Conservation (phyloP, 148 eudicot species). For the Amaranthus cruentus region DNA sequence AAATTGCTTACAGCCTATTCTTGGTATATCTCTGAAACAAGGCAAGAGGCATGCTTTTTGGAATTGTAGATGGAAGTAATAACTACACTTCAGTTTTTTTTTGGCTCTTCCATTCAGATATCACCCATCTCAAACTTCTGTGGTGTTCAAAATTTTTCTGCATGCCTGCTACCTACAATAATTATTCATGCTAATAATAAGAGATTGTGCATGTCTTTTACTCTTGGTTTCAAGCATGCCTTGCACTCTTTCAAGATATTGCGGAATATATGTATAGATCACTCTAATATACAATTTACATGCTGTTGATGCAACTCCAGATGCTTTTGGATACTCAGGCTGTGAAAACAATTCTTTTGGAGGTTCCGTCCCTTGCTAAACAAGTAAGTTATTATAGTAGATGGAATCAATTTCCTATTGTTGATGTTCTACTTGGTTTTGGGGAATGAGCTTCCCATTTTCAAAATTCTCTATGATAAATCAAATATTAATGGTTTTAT, state of each 20-base stretch:
- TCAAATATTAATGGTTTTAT: neutral
- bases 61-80: neutral
- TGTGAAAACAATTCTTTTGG: conserved; percentile 91
- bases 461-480: neutral
- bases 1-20: neutral
- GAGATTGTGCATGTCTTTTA: neutral
- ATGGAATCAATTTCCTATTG: neutral
- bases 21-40: neutral
- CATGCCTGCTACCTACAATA: neutral
- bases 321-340: conserved; percentile 99
- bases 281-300: neutral
- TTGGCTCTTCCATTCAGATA: neutral
- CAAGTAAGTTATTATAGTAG: conserved; percentile 43
- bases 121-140: neutral
- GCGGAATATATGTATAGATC: neutral
- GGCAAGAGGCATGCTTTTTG: conserved; percentile 4
- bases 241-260: conserved; percentile 6
- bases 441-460: neutral
- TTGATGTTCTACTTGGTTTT: neutral
- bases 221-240: neutral
- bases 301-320: conserved; percentile 36
- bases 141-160: neutral
- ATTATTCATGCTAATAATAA: neutral
- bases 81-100: neutral
- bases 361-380: conserved; percentile 93